Percentiles rank a stretch among this genome's conserved stretches.
Evolutionary conservation across 257 asterid genomes (phyloP).

Genomic region (Thymus mandschuricus): DNA sequence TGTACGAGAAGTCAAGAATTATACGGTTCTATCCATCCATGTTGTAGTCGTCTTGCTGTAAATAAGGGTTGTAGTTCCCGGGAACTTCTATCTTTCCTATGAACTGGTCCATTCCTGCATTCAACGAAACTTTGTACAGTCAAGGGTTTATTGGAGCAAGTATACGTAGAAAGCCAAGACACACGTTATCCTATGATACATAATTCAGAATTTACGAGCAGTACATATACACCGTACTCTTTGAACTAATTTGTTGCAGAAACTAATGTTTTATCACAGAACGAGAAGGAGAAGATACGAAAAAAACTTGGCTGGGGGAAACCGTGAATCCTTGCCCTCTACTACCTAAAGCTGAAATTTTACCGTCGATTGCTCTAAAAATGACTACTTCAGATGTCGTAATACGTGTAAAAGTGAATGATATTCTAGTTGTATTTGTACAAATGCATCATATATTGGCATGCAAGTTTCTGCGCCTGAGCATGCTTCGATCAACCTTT

Average conservation of each 20-base stretch:
- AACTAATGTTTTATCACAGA: too few relatives aligned
- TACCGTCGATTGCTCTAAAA: not conserved
- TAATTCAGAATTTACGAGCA: too few relatives aligned
- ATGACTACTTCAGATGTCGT: not conserved
- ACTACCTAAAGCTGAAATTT: too few relatives aligned
- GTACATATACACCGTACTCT: too few relatives aligned
- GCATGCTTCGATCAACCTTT: not conserved
- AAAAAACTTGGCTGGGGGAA: too few relatives aligned
- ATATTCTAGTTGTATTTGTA: too few relatives aligned
- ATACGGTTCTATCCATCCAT: slow-evolving; percentile 35
- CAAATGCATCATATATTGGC: not conserved
- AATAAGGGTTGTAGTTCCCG: slow-evolving; percentile 47
- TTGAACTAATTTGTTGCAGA: too few relatives aligned
- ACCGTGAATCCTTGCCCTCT: too few relatives aligned
- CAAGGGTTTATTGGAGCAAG: not conserved
- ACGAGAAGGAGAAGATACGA: too few relatives aligned
- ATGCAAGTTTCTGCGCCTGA: not conserved
- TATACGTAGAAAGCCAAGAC: not conserved
- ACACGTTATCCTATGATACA: too few relatives aligned
- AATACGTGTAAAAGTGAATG: not conserved
- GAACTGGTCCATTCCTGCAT: slow-evolving; percentile 55
- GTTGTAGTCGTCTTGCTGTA: slow-evolving; percentile 50
- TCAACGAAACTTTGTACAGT: not conserved
- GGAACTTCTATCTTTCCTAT: slow-evolving; percentile 53
- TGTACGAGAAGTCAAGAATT: slow-evolving; percentile 10